Evolutionary conservation across 148 eudicot genomes (phyloP).

Genomic region (Camellia lanceoleosa): DNA sequence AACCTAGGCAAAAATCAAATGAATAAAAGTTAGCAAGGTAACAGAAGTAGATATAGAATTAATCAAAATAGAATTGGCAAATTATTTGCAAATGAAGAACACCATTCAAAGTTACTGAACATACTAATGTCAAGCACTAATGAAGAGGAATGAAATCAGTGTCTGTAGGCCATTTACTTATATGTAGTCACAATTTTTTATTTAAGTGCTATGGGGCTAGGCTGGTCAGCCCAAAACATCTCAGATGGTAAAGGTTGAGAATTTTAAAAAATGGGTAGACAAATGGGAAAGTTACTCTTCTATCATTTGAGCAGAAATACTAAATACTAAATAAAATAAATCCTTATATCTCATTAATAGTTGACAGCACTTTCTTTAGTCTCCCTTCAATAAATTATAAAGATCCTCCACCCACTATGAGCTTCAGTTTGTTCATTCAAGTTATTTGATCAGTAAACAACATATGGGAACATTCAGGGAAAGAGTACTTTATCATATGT

Average conservation of each 20-base stretch:
- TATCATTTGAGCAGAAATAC: not conserved
- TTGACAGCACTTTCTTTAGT: not conserved
- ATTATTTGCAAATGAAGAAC: not conserved
- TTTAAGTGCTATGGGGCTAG: too few relatives aligned
- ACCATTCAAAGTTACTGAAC: not conserved
- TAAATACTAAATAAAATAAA: too few relatives aligned
- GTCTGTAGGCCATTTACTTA: not conserved
- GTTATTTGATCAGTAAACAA: not conserved
- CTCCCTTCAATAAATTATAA: not conserved
- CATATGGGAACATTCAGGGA: not conserved
- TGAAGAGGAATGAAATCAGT: not conserved
- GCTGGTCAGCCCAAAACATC: not conserved
- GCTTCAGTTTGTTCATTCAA: not conserved
- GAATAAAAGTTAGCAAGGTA: too few relatives aligned
- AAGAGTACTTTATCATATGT: not conserved
- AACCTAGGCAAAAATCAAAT: constrained; percentile 51
- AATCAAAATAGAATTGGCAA: not conserved
- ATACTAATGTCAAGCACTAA: not conserved
- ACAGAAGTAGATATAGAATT: not conserved
- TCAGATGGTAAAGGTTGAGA: not conserved
- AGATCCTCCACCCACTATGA: not conserved
- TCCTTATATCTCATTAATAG: not conserved
- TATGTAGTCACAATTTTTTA: not conserved
- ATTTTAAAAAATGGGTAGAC: not conserved
- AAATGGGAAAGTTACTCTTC: not conserved